A percentile compares a stretch with the other conserved stretches of the same genome.
Evolutionary conservation across 2,329 filamentous ascomycete genomes (phyloP).

Genomic region (Capronia coronata): DNA sequence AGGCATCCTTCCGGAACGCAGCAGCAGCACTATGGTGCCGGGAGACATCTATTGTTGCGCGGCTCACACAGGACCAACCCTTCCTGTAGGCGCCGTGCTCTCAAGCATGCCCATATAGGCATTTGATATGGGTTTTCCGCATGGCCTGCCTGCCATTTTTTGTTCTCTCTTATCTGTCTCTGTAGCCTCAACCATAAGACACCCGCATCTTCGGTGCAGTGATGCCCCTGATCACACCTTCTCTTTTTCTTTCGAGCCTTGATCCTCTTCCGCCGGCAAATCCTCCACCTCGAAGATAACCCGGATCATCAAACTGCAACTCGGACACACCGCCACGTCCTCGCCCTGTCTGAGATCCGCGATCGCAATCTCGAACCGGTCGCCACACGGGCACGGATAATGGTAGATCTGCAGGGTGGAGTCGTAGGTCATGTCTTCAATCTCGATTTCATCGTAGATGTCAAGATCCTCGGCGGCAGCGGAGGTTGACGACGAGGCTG

Average conservation of each 20-base stretch:
- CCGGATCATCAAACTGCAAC: constrained; percentile 91
- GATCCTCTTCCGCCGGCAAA: constrained; percentile 17
- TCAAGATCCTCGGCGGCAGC: constrained; percentile 50
- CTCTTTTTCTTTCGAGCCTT: constrained; percentile 1
- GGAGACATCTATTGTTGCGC: too few species aligned
- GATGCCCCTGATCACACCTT: too few species aligned
- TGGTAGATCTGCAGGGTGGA: constrained; percentile 77
- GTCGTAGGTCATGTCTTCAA: constrained; percentile 96
- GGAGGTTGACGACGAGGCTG: constrained; percentile 2
- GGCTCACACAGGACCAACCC: too few species aligned
- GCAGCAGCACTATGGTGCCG: too few species aligned
- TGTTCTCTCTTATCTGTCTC: too few species aligned
- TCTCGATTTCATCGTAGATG: constrained; percentile 97
- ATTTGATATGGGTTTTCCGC: too few species aligned
- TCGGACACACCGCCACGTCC: constrained; percentile 95
- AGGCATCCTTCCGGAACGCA: too few species aligned
- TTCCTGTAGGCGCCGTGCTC: too few species aligned
- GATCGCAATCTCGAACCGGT: constrained; percentile 86
- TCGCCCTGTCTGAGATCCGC: constrained; percentile 79
- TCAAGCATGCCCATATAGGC: too few species aligned
- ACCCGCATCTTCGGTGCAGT: too few species aligned
- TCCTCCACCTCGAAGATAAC: constrained; percentile 85
- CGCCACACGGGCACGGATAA: constrained; percentile 95
- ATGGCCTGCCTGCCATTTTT: too few species aligned
- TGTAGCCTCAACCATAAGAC: too few species aligned